Evolutionary conservation across 306 rosid genomes (phyloP).

Genomic region (Canavalia gladiata): DNA sequence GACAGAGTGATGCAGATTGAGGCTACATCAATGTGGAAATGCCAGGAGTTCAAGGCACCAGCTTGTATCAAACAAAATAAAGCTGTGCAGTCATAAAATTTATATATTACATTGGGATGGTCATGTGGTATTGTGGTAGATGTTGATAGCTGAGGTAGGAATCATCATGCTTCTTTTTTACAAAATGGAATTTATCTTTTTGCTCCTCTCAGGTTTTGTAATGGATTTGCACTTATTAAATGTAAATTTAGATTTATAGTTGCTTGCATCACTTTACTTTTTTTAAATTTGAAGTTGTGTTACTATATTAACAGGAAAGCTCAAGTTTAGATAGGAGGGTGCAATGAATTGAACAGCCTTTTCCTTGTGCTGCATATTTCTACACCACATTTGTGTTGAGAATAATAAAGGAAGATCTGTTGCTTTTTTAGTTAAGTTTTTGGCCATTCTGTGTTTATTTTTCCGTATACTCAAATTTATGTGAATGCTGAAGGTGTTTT

Average conservation of each 20-base stretch:
- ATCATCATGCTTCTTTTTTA: conserved; percentile 57
- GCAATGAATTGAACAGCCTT: conserved; percentile 52
- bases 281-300: conserved; percentile 52
- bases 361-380: conserved; percentile 52
- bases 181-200: conserved; percentile 53
- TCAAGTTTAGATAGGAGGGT: conserved; percentile 58
- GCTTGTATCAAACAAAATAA: conserved; percentile 81
- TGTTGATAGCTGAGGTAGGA: conserved; percentile 84
- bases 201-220: conserved; percentile 65
- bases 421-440: conserved; percentile 29
- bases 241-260: conserved; percentile 81
- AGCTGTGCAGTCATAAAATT: conserved; percentile 73
- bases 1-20: conserved; percentile 70
- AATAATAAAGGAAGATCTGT: conserved; percentile 44
- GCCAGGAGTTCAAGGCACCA: conserved; percentile 80
- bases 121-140: conserved; percentile 55
- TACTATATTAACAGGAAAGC: conserved; percentile 55
- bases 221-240: conserved; percentile 68
- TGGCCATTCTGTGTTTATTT: conserved; percentile 35
- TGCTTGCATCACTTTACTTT: conserved; percentile 60
- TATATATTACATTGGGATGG: conserved; percentile 53
- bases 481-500: conserved; percentile 17
- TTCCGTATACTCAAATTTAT: not conserved
- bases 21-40: conserved; percentile 80
- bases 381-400: conserved; percentile 35